Base-by-base conservation (phyloP, 2,329 filamentous ascomycete genomes). In the Domatiomyces globalis region DNA sequence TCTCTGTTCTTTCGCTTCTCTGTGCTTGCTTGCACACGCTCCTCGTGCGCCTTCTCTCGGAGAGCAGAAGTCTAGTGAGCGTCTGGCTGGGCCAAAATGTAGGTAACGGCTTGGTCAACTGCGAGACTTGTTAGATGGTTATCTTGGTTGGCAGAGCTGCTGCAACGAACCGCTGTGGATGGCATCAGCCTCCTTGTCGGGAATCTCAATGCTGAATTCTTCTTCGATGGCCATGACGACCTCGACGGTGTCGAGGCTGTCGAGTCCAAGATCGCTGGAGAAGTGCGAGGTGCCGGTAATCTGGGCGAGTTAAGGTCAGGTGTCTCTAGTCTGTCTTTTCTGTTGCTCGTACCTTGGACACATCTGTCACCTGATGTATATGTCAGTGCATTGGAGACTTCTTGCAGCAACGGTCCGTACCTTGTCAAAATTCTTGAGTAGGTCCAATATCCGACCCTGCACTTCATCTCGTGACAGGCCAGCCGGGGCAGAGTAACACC, bases 191-290 rank as follows among this genome's bases (percentile, higher is more conserved):
- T 95, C 87, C 80, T 95, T 95, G 75, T 95, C 89, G 62, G 89
- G 89, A 65, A 95, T 95, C 79, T 95, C 89, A 69, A 95, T 92
- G 84, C 87, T 84, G 73, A 84, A 84, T 66, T 84, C 81, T 80
- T 98, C 92, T 80, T 98, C 92, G 73, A 98, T 96, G 61, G 92
- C 92, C 92, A 98, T 98, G 64, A 98, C 92, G 61, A 98, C 92
- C 78, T 98, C 92, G 58, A 98, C 92, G 58, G 92, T 95, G 71
- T 98, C 92, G 71, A 98, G 80, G 73, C 85, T 94, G 76, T 98
- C 92, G 65, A 98, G 77, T 60, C 89, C 92, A 58, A 98, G 85
- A 73, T 98, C 90, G 71, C 95, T 96, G 67, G 87, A 79, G 74
- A 98, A 98, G 79, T 96, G 89, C 54, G 90, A 84, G 50, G 75